Evolutionary conservation across 2,329 filamentous ascomycete species (phyloP).

Genomic region (Lanzia echinophila): DNA sequence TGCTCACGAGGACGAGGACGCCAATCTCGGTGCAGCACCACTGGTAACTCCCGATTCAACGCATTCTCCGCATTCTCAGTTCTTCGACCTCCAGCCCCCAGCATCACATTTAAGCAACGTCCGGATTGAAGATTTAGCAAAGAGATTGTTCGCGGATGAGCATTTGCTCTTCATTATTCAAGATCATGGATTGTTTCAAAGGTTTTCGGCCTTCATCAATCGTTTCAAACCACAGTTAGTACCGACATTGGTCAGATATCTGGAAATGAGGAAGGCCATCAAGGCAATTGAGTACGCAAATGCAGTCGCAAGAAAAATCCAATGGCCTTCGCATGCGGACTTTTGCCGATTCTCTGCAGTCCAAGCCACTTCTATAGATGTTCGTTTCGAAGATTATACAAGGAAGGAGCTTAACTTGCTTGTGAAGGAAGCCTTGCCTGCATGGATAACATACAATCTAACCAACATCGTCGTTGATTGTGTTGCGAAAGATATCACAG

Average conservation of each 20-base stretch:
- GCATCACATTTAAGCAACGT: constrained; percentile 2
- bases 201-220: constrained; percentile 20
- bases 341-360: background rate
- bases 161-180: constrained; percentile 19
- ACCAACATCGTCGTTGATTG: constrained; percentile 61
- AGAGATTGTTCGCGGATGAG: constrained; percentile 12
- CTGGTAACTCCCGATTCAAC: background rate
- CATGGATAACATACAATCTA: constrained; percentile 61
- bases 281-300: constrained; percentile 24
- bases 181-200: constrained; percentile 15
- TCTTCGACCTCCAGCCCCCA: background rate
- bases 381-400: background rate
- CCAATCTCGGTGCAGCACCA: background rate
- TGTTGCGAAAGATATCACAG: constrained; percentile 60
- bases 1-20: background rate
- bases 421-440: constrained; percentile 54
- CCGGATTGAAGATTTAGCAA: constrained; percentile 15
- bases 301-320: constrained; percentile 18
- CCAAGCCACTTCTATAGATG: background rate
- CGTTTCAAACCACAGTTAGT: constrained; percentile 13
- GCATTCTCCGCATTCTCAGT: background rate
- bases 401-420: background rate
- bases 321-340: constrained; percentile 14
- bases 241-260: constrained; percentile 10
- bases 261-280: constrained; percentile 22